phyloP scores from a whole-genome alignment of 768 basidiomycete genomes.

The Pleurotus citrinopileatus region DNA sequence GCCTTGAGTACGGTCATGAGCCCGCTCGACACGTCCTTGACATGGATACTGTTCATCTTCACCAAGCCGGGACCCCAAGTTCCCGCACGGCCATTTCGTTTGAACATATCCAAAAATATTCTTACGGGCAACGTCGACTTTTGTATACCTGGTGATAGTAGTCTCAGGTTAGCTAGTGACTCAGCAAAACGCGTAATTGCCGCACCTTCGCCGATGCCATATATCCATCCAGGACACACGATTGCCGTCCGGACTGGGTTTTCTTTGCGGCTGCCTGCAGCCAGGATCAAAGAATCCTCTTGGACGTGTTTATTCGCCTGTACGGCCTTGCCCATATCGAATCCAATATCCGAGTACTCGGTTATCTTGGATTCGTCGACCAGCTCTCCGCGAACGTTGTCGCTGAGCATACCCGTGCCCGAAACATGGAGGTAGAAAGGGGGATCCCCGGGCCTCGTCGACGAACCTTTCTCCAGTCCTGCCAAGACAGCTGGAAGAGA shows the following conservation, averaged over 20 bases:
- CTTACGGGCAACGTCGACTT: constrained; percentile 35
- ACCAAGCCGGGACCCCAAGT: constrained; percentile 42
- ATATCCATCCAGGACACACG: constrained; percentile 39
- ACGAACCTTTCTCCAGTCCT: constrained; percentile 34
- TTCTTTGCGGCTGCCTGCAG: constrained; percentile 36
- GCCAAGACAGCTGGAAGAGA: constrained; percentile 29
- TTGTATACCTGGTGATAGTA: constrained; percentile 31
- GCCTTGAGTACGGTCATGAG: constrained; percentile 34
- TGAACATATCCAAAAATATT: constrained; percentile 30
- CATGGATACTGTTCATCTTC: constrained; percentile 34
- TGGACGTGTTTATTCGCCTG: constrained; percentile 18
- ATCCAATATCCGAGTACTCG: constrained; percentile 34
- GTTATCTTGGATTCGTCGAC: constrained; percentile 24
- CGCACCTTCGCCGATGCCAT: constrained; percentile 38
- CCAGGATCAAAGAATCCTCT: constrained; percentile 29
- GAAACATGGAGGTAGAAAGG: constrained; percentile 44
- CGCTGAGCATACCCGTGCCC: constrained; percentile 35
- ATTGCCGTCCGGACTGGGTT: constrained; percentile 42
- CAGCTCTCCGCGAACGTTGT: constrained; percentile 37
- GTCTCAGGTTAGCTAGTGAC: not conserved
- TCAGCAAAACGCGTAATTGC: not conserved
- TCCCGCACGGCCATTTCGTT: constrained; percentile 31
- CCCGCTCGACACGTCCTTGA: constrained; percentile 35
- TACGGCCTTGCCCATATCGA: constrained; percentile 27
- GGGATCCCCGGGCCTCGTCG: constrained; percentile 30